Base-by-base conservation (phyloP, 2,329 filamentous ascomycete genomes). In the Colletotrichum nymphaeae region DNA sequence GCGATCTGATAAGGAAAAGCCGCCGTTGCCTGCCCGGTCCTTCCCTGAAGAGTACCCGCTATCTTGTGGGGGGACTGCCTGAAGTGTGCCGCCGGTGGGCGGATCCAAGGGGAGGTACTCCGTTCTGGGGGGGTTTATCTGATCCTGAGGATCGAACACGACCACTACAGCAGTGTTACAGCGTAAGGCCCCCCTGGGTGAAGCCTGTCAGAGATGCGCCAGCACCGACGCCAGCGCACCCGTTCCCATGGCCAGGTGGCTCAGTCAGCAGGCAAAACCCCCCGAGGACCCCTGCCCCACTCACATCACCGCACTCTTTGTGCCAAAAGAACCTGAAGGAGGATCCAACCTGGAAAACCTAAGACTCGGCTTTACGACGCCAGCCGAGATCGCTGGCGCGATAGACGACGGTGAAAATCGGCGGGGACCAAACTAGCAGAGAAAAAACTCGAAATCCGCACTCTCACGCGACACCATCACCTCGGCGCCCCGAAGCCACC, bases 1-100 rank as follows among this genome's bases (percentile, higher is more conserved):
- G 66, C 60, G 59, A 70, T 73, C 70, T 73, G 70, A 73, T 73
- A 73, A 73, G 70, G 70, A 49, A 32, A 73, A 70, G 59, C 66
- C 60, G 60, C 60, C 12, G 12, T 63, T 63, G 42, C 42, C 42
- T 49, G 42, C 42, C 42, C 2, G 60, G 42, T 42, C 42, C 42
- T 30, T 26, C 52, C 32, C 12, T 62, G 32, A n/a, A 14, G 26
- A 32, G 35, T 26, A 12, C 24, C 64, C 64, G 49, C 64, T 35
- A 12, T 46, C 5, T 35, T 16, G 60, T 56, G 37, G 67, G 62
- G 53, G 37, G 35, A 16, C 14, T 16, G 14, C 16, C 14, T 42
- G 14, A 6, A 16, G 60, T 53, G 64, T 65, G 59, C 37, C 42
- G 42, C 42, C 42, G 42, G 53, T n/a, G 42, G 26, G 42, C 42